phyloP scores from a whole-genome alignment of 345 rosid genomes.

The Clarkia xantiana region DNA sequence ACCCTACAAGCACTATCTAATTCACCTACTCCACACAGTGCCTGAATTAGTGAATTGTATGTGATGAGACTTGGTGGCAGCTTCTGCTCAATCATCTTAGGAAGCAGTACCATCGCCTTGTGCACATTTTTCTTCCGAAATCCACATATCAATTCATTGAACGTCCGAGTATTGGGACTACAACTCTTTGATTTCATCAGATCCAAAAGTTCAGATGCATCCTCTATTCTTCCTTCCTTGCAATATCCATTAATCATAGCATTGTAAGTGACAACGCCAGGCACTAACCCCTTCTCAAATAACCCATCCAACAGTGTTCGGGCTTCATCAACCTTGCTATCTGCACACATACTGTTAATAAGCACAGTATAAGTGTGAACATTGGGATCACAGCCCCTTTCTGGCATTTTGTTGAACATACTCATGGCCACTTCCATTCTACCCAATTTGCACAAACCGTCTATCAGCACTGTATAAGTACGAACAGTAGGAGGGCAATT shows the following conservation, averaged over 20 bases:
- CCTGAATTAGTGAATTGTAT: constrained; percentile 60
- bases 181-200: constrained; percentile 51
- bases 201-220: constrained; percentile 47
- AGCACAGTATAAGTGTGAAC: constrained; percentile 67
- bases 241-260: constrained; percentile 74
- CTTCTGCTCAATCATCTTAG: constrained; percentile 39
- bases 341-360: constrained; percentile 46
- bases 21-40: constrained; percentile 60
- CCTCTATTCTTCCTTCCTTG: constrained; percentile 48
- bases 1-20: constrained; percentile 59
- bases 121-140: constrained; percentile 55
- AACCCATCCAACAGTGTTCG: constrained; percentile 38
- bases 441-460: constrained; percentile 33
- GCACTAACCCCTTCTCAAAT: constrained; percentile 46
- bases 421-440: constrained; percentile 47
- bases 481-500: constrained; percentile 53
- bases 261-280: constrained; percentile 65
- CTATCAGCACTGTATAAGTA: constrained; percentile 64
- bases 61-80: constrained; percentile 44
- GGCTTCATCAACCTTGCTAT: constrained; percentile 42
- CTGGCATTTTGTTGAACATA: constrained; percentile 44
- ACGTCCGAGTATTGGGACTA: constrained; percentile 61
- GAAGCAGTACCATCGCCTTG: constrained; percentile 61
- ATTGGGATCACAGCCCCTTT: constrained; percentile 59
- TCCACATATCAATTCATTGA: constrained; percentile 66